Percentiles rank a stretch among this genome's conserved stretches.
These are phyloP conservation scores for Cynanchum wilfordii DNA, from an alignment of 257 asterid genomes.

Conservation along the genomic window DNA sequence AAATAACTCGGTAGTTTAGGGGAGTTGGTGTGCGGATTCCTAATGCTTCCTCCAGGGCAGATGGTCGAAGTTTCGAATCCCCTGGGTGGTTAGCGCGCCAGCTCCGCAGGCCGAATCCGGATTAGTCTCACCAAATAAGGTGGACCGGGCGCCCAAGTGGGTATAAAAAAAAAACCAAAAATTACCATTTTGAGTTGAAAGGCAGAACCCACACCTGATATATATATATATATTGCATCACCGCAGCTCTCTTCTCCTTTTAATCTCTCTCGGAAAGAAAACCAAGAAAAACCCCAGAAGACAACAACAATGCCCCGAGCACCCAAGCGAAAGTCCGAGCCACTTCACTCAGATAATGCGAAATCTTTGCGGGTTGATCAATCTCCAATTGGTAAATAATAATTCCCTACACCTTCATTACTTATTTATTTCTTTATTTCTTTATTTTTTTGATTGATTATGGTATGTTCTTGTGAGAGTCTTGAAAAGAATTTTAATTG, in stretches of 20 bases:
- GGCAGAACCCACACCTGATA: constrained; percentile 9
- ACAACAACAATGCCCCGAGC: constrained; percentile 47
- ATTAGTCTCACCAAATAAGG: too few relatives aligned
- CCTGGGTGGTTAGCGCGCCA: too few relatives aligned
- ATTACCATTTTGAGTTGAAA: too few relatives aligned
- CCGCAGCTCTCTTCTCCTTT: neutral
- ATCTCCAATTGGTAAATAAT: constrained; percentile 47
- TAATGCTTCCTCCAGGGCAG: too few relatives aligned
- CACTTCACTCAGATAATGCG: constrained; percentile 26
- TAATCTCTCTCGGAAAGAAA: neutral
- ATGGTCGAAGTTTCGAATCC: too few relatives aligned
- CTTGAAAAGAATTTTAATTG: neutral
- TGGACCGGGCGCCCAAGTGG: too few relatives aligned
- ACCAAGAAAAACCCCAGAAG: neutral
- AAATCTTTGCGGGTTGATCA: constrained; percentile 45
- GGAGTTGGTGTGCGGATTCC: too few relatives aligned
- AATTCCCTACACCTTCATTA: neutral
- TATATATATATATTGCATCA: constrained; percentile 22
- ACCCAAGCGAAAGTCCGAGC: constrained; percentile 67
- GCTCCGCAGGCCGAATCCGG: too few relatives aligned
- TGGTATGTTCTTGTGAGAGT: neutral
- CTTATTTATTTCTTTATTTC: neutral
- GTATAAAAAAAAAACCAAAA: too few relatives aligned
- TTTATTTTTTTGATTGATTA: neutral
- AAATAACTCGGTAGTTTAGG: too few relatives aligned